Conservation (phyloP, 2,329 filamentous ascomycete species). For the Mollisia scopiformis region DNA sequence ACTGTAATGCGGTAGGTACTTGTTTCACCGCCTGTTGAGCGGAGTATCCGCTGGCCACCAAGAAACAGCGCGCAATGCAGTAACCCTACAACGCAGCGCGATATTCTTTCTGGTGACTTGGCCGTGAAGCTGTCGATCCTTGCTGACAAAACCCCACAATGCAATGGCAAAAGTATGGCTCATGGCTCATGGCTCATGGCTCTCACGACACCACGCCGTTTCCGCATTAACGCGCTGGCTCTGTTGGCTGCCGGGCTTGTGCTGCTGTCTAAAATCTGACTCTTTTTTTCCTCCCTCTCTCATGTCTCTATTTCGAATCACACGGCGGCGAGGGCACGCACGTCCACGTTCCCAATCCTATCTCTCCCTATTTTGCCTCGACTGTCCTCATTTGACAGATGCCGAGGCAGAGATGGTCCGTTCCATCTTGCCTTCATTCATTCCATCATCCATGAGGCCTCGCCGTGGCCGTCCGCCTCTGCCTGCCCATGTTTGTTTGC, state of each 20-base stretch:
- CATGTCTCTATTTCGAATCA: slow-evolving; percentile 19
- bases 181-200: slow-evolving; percentile 2
- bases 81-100: not conserved
- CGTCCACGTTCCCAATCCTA: too few species aligned
- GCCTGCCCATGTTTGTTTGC: too few species aligned
- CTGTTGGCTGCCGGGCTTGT: too few species aligned
- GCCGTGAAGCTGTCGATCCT: slow-evolving; percentile 5
- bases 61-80: not conserved
- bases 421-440: too few species aligned
- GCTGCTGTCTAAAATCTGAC: slow-evolving; percentile 15
- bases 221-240: not conserved
- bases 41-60: not conserved
- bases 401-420: not conserved
- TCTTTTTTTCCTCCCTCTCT: too few species aligned
- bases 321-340: slow-evolving; percentile 1
- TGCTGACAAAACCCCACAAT: slow-evolving; percentile 5
- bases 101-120: not conserved
- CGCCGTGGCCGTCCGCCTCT: too few species aligned
- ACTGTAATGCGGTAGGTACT: too few species aligned
- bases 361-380: too few species aligned
- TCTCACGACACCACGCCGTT: slow-evolving; percentile 5
- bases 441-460: not conserved
- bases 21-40: not conserved
- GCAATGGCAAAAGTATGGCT: slow-evolving; percentile 1
- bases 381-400: not conserved